A percentile compares a stretch with the other conserved stretches of the same genome.
Evolutionary conservation across 495 filamentous ascomycete species (phyloP).

Genomic region (Bryoglossum gracile): DNA sequence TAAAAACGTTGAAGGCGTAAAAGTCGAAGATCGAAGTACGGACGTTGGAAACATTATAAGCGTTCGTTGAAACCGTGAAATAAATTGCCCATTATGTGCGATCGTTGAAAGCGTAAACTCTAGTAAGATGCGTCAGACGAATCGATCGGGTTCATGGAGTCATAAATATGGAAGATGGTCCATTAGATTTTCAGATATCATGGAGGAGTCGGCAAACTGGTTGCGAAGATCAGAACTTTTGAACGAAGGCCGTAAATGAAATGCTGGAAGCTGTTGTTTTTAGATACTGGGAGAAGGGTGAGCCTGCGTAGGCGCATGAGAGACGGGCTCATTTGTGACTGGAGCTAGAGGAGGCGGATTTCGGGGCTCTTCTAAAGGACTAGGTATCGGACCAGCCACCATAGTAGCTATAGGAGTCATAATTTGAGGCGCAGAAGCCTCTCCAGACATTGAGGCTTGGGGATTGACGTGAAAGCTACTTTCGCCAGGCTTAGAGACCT

Average conservation of each 20-base stretch:
- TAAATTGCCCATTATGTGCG: slow-evolving; percentile 11
- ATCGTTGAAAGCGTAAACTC: slow-evolving; percentile 20
- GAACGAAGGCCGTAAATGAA: neutral
- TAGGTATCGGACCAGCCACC: neutral
- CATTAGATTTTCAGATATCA: neutral
- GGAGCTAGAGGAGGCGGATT: neutral
- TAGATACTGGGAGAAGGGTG: too few species aligned
- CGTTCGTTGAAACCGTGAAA: neutral
- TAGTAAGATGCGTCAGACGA: slow-evolving; percentile 10
- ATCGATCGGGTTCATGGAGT: slow-evolving; percentile 5
- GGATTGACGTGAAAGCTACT: neutral
- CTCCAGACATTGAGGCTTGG: neutral
- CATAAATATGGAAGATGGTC: slow-evolving; percentile 8
- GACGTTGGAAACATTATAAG: slow-evolving; percentile 9
- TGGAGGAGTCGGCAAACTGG: neutral
- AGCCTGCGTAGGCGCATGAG: too few species aligned
- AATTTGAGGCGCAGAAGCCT: neutral
- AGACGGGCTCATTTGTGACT: neutral
- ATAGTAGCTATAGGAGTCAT: neutral
- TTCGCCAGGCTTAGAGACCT: slow-evolving; percentile 7
- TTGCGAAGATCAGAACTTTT: neutral
- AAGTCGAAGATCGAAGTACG: neutral
- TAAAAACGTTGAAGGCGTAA: slow-evolving; percentile 9
- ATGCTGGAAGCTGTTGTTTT: too few species aligned
- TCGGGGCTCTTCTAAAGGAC: neutral